A percentile compares a stretch with the other conserved stretches of the same genome.
Evolutionary conservation across 2,329 filamentous ascomycete species (phyloP).

Genomic region (Aspergillus tubingensis): DNA sequence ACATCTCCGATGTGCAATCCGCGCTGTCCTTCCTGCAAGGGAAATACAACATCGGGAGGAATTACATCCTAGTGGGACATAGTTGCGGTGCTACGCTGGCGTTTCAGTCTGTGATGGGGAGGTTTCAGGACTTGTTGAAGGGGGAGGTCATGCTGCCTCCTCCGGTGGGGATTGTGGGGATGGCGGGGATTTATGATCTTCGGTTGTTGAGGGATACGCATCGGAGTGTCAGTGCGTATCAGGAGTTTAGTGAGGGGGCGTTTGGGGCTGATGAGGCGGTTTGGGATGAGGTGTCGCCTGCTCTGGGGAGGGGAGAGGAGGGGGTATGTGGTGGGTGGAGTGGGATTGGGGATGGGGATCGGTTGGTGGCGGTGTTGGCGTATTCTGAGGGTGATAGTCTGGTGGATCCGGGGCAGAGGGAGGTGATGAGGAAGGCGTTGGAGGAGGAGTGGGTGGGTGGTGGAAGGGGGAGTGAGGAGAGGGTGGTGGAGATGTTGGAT

Average conservation of each 20-base stretch:
- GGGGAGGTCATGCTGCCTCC: neutral
- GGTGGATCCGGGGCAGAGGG: slow-evolving; percentile 41
- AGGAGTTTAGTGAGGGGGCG: slow-evolving; percentile 44
- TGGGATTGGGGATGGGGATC: slow-evolving; percentile 24
- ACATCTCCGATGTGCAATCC: slow-evolving; percentile 44
- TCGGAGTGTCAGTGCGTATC: slow-evolving; percentile 36
- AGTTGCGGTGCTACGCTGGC: slow-evolving; percentile 51
- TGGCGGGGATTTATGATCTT: slow-evolving; percentile 50
- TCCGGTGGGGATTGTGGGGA: slow-evolving; percentile 38
- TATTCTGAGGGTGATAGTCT: slow-evolving; percentile 46
- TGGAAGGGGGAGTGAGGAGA: slow-evolving; percentile 29
- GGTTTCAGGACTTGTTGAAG: slow-evolving; percentile 18
- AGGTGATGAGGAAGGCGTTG: slow-evolving; percentile 53
- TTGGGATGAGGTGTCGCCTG: slow-evolving; percentile 46
- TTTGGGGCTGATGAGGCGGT: slow-evolving; percentile 42
- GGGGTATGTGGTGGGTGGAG: slow-evolving; percentile 31
- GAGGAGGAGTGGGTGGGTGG: slow-evolving; percentile 45
- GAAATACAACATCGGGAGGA: slow-evolving; percentile 40
- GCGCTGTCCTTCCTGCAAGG: slow-evolving; percentile 45
- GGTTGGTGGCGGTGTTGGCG: slow-evolving; percentile 39
- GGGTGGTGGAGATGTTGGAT: slow-evolving; percentile 40
- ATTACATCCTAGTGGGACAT: slow-evolving; percentile 50
- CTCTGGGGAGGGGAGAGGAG: slow-evolving; percentile 29
- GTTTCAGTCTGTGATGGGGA: slow-evolving; percentile 46
- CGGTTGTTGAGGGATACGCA: slow-evolving; percentile 38